Evolutionary conservation across 2,329 filamentous ascomycete genomes (phyloP).

Genomic region (Fusarium poae): DNA sequence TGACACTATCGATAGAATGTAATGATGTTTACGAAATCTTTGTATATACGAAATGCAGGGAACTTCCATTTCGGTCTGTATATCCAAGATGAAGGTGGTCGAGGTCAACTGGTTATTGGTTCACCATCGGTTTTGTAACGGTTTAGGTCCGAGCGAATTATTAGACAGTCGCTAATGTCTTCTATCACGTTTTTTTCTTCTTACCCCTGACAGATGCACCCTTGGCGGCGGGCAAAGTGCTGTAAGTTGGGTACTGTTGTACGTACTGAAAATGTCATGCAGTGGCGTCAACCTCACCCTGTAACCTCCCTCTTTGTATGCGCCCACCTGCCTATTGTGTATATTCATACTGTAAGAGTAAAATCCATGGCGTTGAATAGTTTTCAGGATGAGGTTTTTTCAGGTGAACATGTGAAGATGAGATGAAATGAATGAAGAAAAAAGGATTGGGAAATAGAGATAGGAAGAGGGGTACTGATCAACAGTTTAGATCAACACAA

Average conservation of each 20-base stretch:
- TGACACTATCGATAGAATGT: neutral
- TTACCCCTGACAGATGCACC: conserved; percentile 16
- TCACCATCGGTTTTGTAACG: conserved; percentile 1
- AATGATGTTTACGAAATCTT: conserved; percentile 34
- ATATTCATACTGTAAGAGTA: conserved; percentile 6
- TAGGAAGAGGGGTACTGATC: neutral
- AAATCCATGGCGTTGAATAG: conserved; percentile 3
- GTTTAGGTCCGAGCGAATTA: conserved; percentile 20
- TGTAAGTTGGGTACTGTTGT: conserved; percentile 5
- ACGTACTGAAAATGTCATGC: conserved; percentile 16
- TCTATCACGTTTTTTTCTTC: conserved; percentile 7
- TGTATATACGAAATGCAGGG: conserved; percentile 60
- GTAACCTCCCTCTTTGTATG: conserved; percentile 10
- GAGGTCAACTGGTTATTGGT: conserved; percentile 6
- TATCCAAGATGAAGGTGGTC: neutral
- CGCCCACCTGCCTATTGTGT: conserved; percentile 32
- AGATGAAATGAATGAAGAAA: neutral
- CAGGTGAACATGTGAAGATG: neutral
- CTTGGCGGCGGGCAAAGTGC: conserved; percentile 10
- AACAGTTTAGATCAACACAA: neutral
- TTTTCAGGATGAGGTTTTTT: neutral
- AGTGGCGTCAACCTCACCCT: conserved; percentile 25
- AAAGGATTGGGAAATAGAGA: neutral
- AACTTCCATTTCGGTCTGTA: conserved; percentile 56
- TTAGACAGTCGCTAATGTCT: conserved; percentile 1